Evolutionary conservation across 331 rosid species (phyloP).

Genomic region (Quercus tomentella): DNA sequence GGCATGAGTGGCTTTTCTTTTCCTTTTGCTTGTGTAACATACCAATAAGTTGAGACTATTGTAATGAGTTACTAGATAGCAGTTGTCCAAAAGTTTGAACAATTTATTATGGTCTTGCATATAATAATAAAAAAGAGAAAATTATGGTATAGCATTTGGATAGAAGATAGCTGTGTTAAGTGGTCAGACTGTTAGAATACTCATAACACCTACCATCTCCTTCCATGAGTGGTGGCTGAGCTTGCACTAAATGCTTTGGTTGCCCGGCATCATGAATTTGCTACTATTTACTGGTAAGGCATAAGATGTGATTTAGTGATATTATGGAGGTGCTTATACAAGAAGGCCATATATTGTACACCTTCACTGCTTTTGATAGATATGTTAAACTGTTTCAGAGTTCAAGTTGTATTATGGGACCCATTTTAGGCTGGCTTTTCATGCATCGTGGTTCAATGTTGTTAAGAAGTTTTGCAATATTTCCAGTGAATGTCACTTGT

Average conservation of each 20-base stretch:
- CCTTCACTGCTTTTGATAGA: background rate
- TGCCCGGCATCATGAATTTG: background rate
- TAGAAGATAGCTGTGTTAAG: too few relatives aligned
- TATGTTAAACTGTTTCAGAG: background rate
- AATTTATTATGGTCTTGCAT: background rate
- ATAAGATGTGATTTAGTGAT: background rate
- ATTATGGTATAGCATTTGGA: too few relatives aligned
- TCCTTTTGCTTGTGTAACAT: too few relatives aligned
- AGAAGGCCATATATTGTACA: background rate
- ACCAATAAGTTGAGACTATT: too few relatives aligned
- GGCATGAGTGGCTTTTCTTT: background rate
- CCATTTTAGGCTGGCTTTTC: background rate
- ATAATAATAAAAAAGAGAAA: too few relatives aligned
- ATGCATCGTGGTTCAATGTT: background rate
- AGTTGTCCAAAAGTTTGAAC: background rate
- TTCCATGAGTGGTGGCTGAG: background rate
- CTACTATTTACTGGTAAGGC: background rate
- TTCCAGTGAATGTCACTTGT: background rate
- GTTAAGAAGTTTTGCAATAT: background rate
- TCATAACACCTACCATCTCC: too few relatives aligned
- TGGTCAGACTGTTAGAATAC: too few relatives aligned
- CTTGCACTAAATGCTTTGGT: background rate
- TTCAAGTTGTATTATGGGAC: background rate
- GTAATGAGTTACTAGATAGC: background rate
- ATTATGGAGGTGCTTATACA: background rate